Percentiles rank a stretch among this genome's conserved stretches.
phyloP scores from a whole-genome alignment of 345 rosid genomes.

The Salix udensis region DNA sequence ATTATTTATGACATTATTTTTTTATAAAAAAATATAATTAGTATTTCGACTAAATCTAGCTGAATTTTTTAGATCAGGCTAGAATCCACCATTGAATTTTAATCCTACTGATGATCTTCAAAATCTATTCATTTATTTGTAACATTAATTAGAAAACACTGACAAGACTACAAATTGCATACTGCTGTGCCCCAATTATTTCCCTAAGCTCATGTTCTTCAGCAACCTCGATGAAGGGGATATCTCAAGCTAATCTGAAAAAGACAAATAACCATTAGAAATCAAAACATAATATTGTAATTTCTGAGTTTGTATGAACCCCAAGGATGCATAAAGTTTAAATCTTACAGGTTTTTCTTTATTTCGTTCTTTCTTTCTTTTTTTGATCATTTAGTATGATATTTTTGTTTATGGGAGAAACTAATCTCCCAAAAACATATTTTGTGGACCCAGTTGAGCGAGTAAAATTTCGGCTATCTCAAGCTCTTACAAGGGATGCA shows the following conservation, averaged over 20 bases:
- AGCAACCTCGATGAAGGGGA: constrained; percentile 73
- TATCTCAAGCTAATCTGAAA: constrained; percentile 89
- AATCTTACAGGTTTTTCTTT: background rate
- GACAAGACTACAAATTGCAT: constrained; percentile 19
- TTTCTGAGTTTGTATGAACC: background rate
- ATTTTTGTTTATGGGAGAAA: too few relatives aligned
- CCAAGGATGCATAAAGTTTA: background rate
- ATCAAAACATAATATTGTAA: background rate
- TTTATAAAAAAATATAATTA: too few relatives aligned
- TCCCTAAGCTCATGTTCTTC: constrained; percentile 62
- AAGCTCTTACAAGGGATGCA: too few relatives aligned
- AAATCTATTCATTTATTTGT: background rate
- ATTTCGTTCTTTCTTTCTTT: too few relatives aligned
- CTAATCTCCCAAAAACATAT: too few relatives aligned
- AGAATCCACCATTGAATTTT: background rate
- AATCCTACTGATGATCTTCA: background rate
- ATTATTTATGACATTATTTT: too few relatives aligned
- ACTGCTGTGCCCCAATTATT: constrained; percentile 84
- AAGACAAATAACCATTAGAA: constrained; percentile 9
- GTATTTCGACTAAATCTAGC: too few relatives aligned
- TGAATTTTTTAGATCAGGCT: too few relatives aligned
- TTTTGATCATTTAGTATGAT: too few relatives aligned
- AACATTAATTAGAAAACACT: background rate
- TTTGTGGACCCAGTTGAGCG: too few relatives aligned
- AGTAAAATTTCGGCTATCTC: too few relatives aligned